phyloP scores from a whole-genome alignment of 2,329 filamentous ascomycete species.

The Escovopsis sp. region DNA sequence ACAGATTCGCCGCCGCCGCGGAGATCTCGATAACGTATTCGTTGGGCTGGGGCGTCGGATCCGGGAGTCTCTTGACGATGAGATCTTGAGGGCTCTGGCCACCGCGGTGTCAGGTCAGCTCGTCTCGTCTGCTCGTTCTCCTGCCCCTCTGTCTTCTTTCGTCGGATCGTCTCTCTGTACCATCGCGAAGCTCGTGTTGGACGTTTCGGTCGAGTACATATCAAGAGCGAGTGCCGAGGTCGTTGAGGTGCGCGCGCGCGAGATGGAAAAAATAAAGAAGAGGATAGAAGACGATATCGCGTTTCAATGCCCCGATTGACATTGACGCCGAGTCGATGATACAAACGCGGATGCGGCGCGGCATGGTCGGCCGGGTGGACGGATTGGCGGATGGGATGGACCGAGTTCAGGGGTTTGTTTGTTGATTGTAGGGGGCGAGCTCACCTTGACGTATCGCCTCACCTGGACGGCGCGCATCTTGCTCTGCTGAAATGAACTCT shows the following conservation, averaged over 20 bases:
- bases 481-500: too few species aligned
- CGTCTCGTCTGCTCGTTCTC: not conserved
- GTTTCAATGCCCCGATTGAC: too few species aligned
- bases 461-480: conserved; percentile 65
- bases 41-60: conserved; percentile 52
- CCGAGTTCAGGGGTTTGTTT: not conserved
- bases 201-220: too few species aligned
- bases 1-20: conserved; percentile 87
- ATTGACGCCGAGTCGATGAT: not conserved
- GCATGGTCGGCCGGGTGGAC: too few species aligned
- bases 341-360: not conserved
- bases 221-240: too few species aligned
- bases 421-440: too few species aligned
- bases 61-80: conserved; percentile 55
- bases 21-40: conserved; percentile 82
- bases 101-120: not conserved
- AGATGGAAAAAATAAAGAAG: not conserved
- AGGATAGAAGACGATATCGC: too few species aligned
- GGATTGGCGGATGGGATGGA: too few species aligned
- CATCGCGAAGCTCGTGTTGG: too few species aligned
- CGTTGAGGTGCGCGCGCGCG: too few species aligned
- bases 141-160: not conserved
- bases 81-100: conserved; percentile 68
- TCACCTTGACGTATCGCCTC: conserved; percentile 58
- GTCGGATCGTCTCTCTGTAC: not conserved